phyloP scores from a whole-genome alignment of 1,139 yeast species.

The Scheffersomyces lignicola region DNA sequence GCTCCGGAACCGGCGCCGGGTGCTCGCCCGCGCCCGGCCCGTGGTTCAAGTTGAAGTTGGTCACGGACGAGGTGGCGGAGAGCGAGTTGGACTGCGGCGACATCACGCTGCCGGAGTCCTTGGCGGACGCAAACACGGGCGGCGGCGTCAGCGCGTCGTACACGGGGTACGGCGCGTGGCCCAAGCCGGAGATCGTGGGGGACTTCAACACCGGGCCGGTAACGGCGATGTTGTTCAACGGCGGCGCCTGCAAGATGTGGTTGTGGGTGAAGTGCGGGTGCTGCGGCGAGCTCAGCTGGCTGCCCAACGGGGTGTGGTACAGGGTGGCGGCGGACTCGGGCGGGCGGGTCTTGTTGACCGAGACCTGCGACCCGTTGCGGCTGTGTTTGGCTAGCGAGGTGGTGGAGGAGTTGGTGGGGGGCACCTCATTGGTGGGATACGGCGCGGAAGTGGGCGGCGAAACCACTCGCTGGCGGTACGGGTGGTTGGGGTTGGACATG shows the following conservation, averaged over 20 bases:
- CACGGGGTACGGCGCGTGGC: conserved; percentile 15
- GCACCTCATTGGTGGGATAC: conserved; percentile 22
- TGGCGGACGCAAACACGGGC: conserved; percentile 15
- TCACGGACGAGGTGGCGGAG: conserved; percentile 40
- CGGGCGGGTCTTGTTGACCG: conserved; percentile 1
- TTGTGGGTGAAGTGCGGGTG: conserved; percentile 4
- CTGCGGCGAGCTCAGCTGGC: conserved; percentile 5
- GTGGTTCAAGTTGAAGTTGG: conserved; percentile 32
- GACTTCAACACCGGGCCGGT: conserved; percentile 6
- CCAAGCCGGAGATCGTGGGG: conserved; percentile 4
- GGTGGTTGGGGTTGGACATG: conserved; percentile 18
- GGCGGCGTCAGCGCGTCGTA: conserved; percentile 23
- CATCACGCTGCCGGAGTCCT: conserved; percentile 10
- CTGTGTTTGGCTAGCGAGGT: conserved; percentile 7
- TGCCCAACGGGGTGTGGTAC: conserved; percentile 12
- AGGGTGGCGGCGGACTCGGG: conserved; percentile 3
- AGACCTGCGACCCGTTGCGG: background rate
- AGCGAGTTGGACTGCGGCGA: conserved; percentile 35
- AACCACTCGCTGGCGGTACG: conserved; percentile 34
- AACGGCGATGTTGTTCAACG: background rate
- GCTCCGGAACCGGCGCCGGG: conserved; percentile 3
- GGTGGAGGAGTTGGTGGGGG: conserved; percentile 9
- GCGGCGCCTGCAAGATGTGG: conserved; percentile 7
- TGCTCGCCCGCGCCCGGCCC: background rate
- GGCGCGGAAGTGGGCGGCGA: conserved; percentile 18